Evolutionary conservation across 306 rosid genomes (phyloP).

Genomic region (Neltuma alba): DNA sequence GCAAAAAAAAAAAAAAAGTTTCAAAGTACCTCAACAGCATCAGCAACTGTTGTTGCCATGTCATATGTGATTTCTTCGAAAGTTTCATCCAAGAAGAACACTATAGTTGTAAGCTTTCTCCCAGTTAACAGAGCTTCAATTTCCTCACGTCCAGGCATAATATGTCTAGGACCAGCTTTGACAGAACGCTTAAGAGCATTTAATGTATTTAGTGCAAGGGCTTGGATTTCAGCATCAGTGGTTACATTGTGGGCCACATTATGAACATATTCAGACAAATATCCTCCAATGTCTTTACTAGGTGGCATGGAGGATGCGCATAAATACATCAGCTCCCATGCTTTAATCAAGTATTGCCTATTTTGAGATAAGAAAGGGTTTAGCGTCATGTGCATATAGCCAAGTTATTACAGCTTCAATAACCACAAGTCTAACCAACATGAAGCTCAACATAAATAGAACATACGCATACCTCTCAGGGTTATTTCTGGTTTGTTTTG

Average conservation of each 20-base stretch:
- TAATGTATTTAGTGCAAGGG: conserved; percentile 73
- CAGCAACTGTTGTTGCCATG: conserved; percentile 92
- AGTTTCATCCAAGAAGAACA: conserved; percentile 92
- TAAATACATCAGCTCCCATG: conserved; percentile 93
- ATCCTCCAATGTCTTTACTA: conserved; percentile 84
- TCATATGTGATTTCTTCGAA: conserved; percentile 95
- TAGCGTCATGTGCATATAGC: conserved; percentile 9
- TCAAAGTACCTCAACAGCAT: conserved; percentile 85
- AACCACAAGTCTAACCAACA: conserved; percentile 16
- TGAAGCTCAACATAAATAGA: conserved; percentile 17
- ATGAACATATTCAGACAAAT: conserved; percentile 88
- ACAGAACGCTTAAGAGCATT: conserved; percentile 87
- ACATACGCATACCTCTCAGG: conserved; percentile 72
- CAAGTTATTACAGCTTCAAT: background rate
- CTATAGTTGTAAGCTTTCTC: conserved; percentile 89
- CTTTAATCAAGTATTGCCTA: conserved; percentile 84
- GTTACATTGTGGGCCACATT: conserved; percentile 63
- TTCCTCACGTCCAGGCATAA: conserved; percentile 89
- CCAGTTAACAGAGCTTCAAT: conserved; percentile 84
- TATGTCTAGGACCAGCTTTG: conserved; percentile 94
- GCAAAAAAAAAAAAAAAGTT: conserved; percentile 16
- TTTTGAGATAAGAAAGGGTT: conserved; percentile 27
- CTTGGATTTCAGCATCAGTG: conserved; percentile 74
- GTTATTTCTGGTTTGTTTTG: conserved; percentile 91
- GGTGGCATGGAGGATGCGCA: conserved; percentile 98